Base-by-base conservation (phyloP, 2,329 filamentous ascomycete genomes). In the Talaromyces atroroseus region DNA sequence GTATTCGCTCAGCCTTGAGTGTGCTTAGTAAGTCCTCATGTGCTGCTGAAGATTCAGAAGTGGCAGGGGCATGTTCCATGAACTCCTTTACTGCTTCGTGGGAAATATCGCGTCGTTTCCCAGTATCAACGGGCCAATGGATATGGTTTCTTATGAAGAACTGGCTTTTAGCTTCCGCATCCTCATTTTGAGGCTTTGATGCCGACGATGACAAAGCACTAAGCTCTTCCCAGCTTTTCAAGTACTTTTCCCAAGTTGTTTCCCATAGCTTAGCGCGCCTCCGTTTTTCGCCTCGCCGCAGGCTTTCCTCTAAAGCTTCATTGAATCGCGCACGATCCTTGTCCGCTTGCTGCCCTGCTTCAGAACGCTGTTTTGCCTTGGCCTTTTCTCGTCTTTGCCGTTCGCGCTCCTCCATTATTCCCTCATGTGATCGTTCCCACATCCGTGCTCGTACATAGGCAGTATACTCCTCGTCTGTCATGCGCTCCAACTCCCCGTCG, bases 391-490 rank as follows among this genome's bases (percentile, higher is more conserved):
- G 79, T 62, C 84, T 80, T 54, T 83, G 76, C 46, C 81, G 76
- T 55, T 84, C 85, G 56, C 87, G 81, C 71, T 94, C 90, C 65
- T 94, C 88, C 0, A 92, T 71, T 52, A 95, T 76, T 21, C 92
- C 89, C 62, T 92, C 87, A 67, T 96, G 85, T 53, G 89, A 95
- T 75, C 90, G 91, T 78, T 96, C 92, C 87, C 91, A 99, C 94
- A 99, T 97, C 73, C 85, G 86, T 52, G 82, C 81, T 18, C 92
- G 84, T 40, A 99, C 92, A 70, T 92, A 88, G 2, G 85, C 79
- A 0, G 90, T 88, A 69, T 97, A 99, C 70, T 96, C 89, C 26
- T 97, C 92, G 64, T 97, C 94, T 8, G 80, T 85, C 92, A 97
- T 97, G 61, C 80, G 81, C 71, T 96, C 90, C 12, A 96, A 77